Conservation (phyloP, 2,329 filamentous ascomycete genomes). For the Cercospora berteroae region DNA sequence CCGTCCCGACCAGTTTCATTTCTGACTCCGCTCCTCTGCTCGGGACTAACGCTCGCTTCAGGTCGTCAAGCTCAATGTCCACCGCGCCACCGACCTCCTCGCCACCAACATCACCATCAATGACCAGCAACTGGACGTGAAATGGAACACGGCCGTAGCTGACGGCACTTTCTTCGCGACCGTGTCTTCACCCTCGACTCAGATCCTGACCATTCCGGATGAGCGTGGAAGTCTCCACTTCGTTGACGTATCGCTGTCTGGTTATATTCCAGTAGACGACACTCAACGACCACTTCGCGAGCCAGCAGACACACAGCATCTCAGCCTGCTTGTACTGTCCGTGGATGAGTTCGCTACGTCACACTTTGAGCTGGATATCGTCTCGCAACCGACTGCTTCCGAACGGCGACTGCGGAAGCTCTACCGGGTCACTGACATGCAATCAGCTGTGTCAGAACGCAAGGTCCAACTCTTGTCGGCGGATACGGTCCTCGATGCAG, state of each 20-base stretch:
- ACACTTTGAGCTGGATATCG: constrained; percentile 17
- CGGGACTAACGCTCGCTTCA: constrained; percentile 38
- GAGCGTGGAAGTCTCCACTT: constrained; percentile 15
- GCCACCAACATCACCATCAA: constrained; percentile 46
- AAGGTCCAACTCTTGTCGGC: constrained; percentile 8
- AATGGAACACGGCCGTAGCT: constrained; percentile 41
- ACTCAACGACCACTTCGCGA: constrained; percentile 7
- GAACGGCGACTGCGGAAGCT: constrained; percentile 12
- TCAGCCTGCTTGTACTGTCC: constrained; percentile 15
- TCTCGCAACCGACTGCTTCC: constrained; percentile 13
- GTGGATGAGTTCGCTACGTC: constrained; percentile 7
- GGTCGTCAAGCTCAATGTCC: constrained; percentile 44
- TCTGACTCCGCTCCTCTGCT: constrained; percentile 2
- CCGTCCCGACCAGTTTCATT: constrained; percentile 13
- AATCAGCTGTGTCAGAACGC: constrained; percentile 6
- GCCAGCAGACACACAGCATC: constrained; percentile 13
- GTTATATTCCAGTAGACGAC: constrained; percentile 11
- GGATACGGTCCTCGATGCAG: constrained; percentile 13
- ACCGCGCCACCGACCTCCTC: constrained; percentile 39
- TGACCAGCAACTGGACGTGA: constrained; percentile 43
- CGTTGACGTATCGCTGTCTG: constrained; percentile 18
- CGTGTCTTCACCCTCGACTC: constrained; percentile 29
- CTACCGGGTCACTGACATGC: constrained; percentile 17
- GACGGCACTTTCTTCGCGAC: constrained; percentile 34
- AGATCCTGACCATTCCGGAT: constrained; percentile 22